A percentile compares a stretch with the other conserved stretches of the same genome.
Evolutionary conservation across 441 rosid species (phyloP).

Genomic region (Lepidium campestre): DNA sequence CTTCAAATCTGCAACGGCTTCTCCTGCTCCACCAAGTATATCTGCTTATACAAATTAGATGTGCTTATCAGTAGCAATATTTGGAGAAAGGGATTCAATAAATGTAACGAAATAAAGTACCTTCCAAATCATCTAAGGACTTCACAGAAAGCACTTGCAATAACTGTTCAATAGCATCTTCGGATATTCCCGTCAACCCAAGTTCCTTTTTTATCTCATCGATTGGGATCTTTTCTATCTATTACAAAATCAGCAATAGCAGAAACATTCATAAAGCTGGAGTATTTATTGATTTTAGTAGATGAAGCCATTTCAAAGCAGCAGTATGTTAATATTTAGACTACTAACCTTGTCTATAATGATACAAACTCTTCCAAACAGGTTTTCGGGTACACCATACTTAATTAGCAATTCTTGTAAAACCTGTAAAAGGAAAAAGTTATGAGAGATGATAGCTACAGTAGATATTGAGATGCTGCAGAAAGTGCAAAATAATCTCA

Average conservation of each 20-base stretch:
- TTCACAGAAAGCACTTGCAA: conserved; percentile 70
- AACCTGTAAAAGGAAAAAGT: conserved; percentile 42
- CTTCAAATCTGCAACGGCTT: conserved; percentile 75
- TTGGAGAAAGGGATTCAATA: not conserved
- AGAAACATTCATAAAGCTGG: not conserved
- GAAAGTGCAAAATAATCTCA: not conserved
- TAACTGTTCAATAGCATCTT: conserved; percentile 59
- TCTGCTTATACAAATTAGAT: conserved; percentile 34
- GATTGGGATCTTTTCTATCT: conserved; percentile 73
- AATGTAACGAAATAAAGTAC: conserved; percentile 19
- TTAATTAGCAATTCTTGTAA: conserved; percentile 69
- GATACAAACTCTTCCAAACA: conserved; percentile 75
- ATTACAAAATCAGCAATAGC: conserved; percentile 1
- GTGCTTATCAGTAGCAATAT: not conserved
- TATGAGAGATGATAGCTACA: conserved; percentile 3
- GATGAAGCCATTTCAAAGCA: not conserved
- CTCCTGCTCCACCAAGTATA: conserved; percentile 69
- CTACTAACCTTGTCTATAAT: conserved; percentile 83
- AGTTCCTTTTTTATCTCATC: conserved; percentile 73
- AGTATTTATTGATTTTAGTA: not conserved
- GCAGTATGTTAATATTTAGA: not conserved
- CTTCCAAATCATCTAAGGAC: conserved; percentile 75
- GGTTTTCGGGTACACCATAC: conserved; percentile 58
- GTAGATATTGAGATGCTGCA: not conserved
- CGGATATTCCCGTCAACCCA: conserved; percentile 54